phyloP scores from a whole-genome alignment of 2,329 filamentous ascomycete species.

The Ascomycota sp. region DNA sequence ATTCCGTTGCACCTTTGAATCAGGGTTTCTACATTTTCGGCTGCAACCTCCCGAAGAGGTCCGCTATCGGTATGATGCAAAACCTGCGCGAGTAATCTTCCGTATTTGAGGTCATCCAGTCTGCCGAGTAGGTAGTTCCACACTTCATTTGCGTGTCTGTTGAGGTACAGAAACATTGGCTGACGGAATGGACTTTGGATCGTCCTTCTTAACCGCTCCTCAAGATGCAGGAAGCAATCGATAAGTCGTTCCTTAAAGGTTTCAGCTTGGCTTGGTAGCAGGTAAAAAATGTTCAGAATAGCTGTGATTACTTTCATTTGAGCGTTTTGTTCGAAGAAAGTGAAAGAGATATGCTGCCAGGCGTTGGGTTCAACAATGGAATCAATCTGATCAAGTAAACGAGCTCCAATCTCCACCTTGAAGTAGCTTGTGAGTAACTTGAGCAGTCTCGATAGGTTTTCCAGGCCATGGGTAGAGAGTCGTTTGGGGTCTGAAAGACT shows the following conservation, averaged over 20 bases:
- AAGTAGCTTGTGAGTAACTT: slow-evolving; percentile 95
- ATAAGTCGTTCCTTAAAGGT: slow-evolving; percentile 82
- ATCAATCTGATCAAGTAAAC: slow-evolving; percentile 86
- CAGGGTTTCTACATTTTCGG: slow-evolving; percentile 52
- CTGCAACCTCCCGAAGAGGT: slow-evolving; percentile 53
- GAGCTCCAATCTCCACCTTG: slow-evolving; percentile 89
- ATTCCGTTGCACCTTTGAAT: slow-evolving; percentile 45
- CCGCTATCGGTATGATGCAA: slow-evolving; percentile 56
- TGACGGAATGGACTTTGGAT: slow-evolving; percentile 80
- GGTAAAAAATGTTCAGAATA: slow-evolving; percentile 90
- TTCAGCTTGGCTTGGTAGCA: slow-evolving; percentile 78
- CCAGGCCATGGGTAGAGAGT: slow-evolving; percentile 69
- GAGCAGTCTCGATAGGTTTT: slow-evolving; percentile 74
- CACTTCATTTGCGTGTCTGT: slow-evolving; percentile 76
- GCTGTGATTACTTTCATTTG: slow-evolving; percentile 90
- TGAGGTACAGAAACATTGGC: slow-evolving; percentile 82
- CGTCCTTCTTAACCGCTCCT: slow-evolving; percentile 67
- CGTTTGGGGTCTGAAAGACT: slow-evolving; percentile 89
- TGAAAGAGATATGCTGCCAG: slow-evolving; percentile 83
- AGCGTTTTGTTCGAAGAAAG: slow-evolving; percentile 76
- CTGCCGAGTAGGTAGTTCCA: slow-evolving; percentile 63
- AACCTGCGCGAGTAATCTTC: slow-evolving; percentile 78
- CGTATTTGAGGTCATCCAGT: slow-evolving; percentile 69
- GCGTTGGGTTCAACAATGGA: slow-evolving; percentile 63
- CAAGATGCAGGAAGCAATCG: slow-evolving; percentile 73